Evolutionary conservation across 2,329 filamentous ascomycete species (phyloP).

Genomic region (Nemania diffusa): DNA sequence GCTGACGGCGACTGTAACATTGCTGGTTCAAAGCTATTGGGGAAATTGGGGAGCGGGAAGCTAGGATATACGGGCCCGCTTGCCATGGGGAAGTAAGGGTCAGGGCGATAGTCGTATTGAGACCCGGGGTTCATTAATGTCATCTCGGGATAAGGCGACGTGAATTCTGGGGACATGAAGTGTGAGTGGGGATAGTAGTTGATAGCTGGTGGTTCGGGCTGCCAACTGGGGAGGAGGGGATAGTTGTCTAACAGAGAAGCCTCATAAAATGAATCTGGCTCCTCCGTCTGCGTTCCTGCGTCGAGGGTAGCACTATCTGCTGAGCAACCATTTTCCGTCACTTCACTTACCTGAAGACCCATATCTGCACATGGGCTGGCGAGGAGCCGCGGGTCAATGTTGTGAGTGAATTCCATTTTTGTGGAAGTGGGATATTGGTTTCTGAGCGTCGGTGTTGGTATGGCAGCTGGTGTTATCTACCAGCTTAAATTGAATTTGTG

Average conservation of each 20-base stretch:
- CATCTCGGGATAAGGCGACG: not conserved
- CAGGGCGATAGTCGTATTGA: not conserved
- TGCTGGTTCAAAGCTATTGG: not conserved
- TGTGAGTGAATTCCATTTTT: not conserved
- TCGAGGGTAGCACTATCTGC: not conserved
- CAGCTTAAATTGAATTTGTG: not conserved
- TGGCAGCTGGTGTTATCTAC: not conserved
- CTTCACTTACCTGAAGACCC: not conserved
- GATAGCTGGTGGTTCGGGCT: not conserved
- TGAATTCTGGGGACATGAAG: not conserved
- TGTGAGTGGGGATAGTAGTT: not conserved
- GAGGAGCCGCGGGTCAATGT: not conserved
- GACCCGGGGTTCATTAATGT: not conserved
- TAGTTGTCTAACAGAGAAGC: not conserved
- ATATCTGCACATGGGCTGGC: too few species aligned
- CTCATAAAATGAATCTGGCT: not conserved
- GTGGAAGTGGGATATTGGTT: not conserved
- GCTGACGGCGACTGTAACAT: not conserved
- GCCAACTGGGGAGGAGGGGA: not conserved
- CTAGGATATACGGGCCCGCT: not conserved
- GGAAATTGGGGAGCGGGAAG: not conserved
- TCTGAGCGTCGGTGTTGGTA: not conserved
- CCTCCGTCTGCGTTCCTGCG: not conserved
- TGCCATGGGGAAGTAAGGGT: not conserved
- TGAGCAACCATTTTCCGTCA: not conserved